phyloP scores from a whole-genome alignment of 306 rosid species.

The Myrica gale region DNA sequence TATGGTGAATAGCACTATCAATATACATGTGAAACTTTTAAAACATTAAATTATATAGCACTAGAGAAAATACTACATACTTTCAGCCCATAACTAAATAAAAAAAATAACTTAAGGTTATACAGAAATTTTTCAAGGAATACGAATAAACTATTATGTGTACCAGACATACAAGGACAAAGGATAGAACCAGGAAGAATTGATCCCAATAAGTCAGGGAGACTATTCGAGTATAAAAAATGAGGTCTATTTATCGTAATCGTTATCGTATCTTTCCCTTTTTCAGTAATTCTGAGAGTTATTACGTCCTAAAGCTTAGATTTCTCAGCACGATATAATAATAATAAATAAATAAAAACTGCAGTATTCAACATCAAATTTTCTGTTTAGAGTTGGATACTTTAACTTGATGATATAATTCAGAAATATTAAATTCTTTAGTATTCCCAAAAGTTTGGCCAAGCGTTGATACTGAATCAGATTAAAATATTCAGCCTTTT shows the following conservation, averaged over 20 bases:
- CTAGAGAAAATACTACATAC: not conserved
- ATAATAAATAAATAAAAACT: not conserved
- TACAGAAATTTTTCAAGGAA: not conserved
- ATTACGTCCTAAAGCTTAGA: not conserved
- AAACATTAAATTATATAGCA: not conserved
- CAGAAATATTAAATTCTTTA: not conserved
- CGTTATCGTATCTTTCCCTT: not conserved
- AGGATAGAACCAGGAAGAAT: not conserved
- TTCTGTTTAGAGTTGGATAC: not conserved
- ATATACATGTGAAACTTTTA: not conserved
- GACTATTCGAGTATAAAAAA: not conserved
- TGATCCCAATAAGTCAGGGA: not conserved
- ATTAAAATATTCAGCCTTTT: not conserved
- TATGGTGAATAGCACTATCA: not conserved
- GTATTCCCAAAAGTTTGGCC: not conserved
- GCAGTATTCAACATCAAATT: not conserved
- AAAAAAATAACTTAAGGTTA: not conserved
- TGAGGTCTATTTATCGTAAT: not conserved
- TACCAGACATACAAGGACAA: not conserved
- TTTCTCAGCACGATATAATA: not conserved
- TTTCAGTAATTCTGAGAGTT: not conserved
- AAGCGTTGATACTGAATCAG: not conserved
- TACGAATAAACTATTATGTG: not conserved
- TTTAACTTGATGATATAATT: not conserved
- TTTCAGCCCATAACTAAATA: not conserved